Conservation (phyloP, 1,139 yeast genomes). For the Tardiomyces blankii region DNA sequence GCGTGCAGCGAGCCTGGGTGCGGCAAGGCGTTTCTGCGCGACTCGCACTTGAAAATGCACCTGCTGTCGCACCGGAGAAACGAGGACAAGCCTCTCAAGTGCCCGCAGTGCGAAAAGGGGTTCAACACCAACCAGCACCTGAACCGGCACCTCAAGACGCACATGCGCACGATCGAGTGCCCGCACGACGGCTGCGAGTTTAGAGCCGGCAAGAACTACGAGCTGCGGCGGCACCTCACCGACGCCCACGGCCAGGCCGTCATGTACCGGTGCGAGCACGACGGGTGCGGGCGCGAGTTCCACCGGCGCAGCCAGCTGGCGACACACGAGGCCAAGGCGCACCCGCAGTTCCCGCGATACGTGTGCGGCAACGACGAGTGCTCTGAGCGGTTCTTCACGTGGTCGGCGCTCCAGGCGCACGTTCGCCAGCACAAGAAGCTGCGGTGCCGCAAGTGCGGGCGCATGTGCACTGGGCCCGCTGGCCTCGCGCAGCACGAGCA, state of each 20-base stretch:
- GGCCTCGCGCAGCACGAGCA: slow-evolving; percentile 61
- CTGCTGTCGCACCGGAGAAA: slow-evolving; percentile 35
- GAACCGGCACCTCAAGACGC: slow-evolving; percentile 70
- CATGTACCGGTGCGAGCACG: slow-evolving; percentile 21
- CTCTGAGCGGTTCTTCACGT: slow-evolving; percentile 51
- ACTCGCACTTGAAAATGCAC: slow-evolving; percentile 73
- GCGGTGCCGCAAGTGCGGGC: slow-evolving; percentile 56
- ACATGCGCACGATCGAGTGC: slow-evolving; percentile 59
- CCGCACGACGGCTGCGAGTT: slow-evolving; percentile 49
- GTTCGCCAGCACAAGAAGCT: neutral
- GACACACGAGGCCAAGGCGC: slow-evolving; percentile 23
- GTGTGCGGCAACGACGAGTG: slow-evolving; percentile 55
- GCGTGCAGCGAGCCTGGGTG: slow-evolving; percentile 47
- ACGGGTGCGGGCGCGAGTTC: slow-evolving; percentile 24
- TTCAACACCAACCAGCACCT: slow-evolving; percentile 75
- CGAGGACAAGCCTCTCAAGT: slow-evolving; percentile 58
- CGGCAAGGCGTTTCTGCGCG: slow-evolving; percentile 54
- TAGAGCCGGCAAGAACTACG: slow-evolving; percentile 67
- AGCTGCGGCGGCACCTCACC: slow-evolving; percentile 63
- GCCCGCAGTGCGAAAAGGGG: slow-evolving; percentile 74
- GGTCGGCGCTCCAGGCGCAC: slow-evolving; percentile 45
- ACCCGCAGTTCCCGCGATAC: slow-evolving; percentile 18
- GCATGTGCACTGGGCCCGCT: slow-evolving; percentile 38
- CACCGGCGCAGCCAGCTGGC: slow-evolving; percentile 22
- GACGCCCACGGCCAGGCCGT: slow-evolving; percentile 38